These are phyloP conservation scores for Boechera retrofracta DNA, from an alignment of 345 rosid species.

Conservation along the genomic window DNA sequence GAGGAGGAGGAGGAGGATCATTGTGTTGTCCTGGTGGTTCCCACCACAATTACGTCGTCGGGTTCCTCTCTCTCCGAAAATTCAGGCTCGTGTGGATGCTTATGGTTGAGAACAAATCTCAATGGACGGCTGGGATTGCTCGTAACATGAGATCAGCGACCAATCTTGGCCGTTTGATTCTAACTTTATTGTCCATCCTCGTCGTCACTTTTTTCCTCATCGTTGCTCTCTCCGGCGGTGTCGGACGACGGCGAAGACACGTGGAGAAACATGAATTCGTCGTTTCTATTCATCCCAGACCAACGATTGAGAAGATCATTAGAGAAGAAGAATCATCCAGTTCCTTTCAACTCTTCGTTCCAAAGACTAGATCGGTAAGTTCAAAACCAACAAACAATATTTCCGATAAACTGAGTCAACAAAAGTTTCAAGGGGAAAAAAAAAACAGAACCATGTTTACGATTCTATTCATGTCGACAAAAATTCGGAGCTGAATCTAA, in stretches of 20 bases:
- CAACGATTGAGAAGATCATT: conserved; percentile 37
- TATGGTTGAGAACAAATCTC: conserved; percentile 51
- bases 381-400: not conserved
- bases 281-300: conserved; percentile 39
- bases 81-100: conserved; percentile 48
- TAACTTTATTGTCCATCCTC: conserved; percentile 50
- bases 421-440: not conserved
- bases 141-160: conserved; percentile 60
- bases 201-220: conserved; percentile 59
- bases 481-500: conserved; percentile 28
- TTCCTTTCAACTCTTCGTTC: conserved; percentile 14
- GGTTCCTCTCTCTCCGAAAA: conserved; percentile 35
- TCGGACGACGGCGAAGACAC: conserved; percentile 21
- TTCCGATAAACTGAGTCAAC: not conserved
- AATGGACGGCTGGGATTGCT: conserved; percentile 51
- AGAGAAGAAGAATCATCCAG: conserved; percentile 30
- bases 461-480: conserved; percentile 25
- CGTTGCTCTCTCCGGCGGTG: conserved; percentile 45
- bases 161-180: conserved; percentile 53
- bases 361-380: conserved; percentile 20
- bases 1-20: conserved; percentile 17
- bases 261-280: conserved; percentile 38
- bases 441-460: conserved; percentile 2
- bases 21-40: conserved; percentile 40
- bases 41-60: conserved; percentile 26